Evolutionary conservation across 2,329 filamentous ascomycete species (phyloP).

Genomic region (Alternaria consortialis): DNA sequence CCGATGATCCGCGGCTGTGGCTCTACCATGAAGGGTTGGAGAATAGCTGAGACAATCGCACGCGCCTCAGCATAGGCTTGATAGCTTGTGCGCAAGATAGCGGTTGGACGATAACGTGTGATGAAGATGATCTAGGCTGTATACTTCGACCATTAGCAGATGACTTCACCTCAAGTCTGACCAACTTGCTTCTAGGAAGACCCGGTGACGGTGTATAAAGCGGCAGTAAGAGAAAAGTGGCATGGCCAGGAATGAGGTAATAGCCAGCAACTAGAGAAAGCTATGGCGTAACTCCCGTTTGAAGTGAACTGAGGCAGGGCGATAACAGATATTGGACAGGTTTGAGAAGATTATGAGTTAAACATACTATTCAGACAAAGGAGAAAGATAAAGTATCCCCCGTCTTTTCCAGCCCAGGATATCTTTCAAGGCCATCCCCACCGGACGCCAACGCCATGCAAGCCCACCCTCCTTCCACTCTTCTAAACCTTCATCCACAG

Average conservation of each 20-base stretch:
- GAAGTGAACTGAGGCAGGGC: too few species aligned
- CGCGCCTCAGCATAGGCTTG: neutral
- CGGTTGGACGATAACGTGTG: neutral
- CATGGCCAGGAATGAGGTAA: too few species aligned
- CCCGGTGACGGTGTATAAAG: too few species aligned
- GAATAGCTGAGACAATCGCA: neutral
- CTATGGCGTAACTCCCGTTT: too few species aligned
- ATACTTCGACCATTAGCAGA: too few species aligned
- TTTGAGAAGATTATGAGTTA: constrained; percentile 25
- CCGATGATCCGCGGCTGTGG: neutral
- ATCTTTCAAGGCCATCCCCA: constrained; percentile 1
- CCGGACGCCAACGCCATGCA: constrained; percentile 44
- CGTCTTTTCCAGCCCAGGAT: constrained; percentile 6
- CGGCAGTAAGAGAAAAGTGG: too few species aligned
- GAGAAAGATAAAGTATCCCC: constrained; percentile 3
- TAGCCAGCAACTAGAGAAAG: too few species aligned
- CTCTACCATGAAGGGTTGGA: neutral
- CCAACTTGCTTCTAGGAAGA: too few species aligned
- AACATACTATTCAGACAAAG: constrained; percentile 18
- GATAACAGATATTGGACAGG: too few species aligned
- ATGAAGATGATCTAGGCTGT: neutral
- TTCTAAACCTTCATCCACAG: constrained; percentile 60
- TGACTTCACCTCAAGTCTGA: too few species aligned
- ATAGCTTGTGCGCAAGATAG: neutral
- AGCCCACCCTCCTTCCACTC: neutral